These are phyloP conservation scores for Bidens hawaiensis DNA, from an alignment of 140 eudicot genomes.

Conservation along the genomic window DNA sequence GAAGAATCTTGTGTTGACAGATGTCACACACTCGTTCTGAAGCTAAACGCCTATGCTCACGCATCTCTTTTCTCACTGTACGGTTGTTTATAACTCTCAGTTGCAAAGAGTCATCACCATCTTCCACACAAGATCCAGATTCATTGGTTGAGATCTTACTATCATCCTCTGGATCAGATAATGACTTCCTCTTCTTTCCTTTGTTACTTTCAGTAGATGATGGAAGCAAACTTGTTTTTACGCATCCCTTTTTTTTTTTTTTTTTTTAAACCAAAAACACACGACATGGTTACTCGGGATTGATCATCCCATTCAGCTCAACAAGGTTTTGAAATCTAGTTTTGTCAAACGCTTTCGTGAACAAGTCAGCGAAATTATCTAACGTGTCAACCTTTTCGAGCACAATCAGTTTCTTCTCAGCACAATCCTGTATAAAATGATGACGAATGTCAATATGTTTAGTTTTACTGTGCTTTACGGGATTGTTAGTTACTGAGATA, in stretches of 20 bases:
- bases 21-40: conserved; percentile 76
- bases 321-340: too few relatives aligned
- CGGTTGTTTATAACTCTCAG: conserved; percentile 44
- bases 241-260: conserved; percentile 46
- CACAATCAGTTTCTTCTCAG: too few relatives aligned
- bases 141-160: conserved; percentile 42
- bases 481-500: too few relatives aligned
- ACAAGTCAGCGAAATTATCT: too few relatives aligned
- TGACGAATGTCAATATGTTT: too few relatives aligned
- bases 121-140: conserved; percentile 63
- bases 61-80: conserved; percentile 53
- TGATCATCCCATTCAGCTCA: too few relatives aligned
- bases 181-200: conserved; percentile 43
- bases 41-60: conserved; percentile 49
- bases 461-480: too few relatives aligned
- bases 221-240: conserved; percentile 42
- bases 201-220: conserved; percentile 35
- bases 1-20: conserved; percentile 86
- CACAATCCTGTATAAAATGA: too few relatives aligned
- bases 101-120: conserved; percentile 61
- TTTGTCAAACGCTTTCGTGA: too few relatives aligned
- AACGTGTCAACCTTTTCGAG: too few relatives aligned
- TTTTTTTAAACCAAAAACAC: too few relatives aligned
- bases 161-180: conserved; percentile 63
- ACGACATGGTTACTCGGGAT: too few relatives aligned